Base-by-base conservation (phyloP, 1,139 yeast species). In the Blastobotrys persicus region DNA sequence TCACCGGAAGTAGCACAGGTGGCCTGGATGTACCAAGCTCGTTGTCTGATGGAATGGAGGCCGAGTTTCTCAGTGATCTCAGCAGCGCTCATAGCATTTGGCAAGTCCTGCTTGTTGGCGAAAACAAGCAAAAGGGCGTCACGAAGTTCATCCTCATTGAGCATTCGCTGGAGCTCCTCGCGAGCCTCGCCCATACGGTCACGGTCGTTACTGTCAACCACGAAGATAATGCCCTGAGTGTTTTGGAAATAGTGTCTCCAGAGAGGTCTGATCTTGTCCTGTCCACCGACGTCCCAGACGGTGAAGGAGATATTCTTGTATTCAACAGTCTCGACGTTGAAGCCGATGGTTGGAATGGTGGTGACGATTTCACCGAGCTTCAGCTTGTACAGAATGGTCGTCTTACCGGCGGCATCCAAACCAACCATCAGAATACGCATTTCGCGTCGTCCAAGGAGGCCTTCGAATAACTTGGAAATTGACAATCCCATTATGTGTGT, bases 261-360 rank as follows among this genome's bases (percentile, higher is more conserved):
- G 73, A 88, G 78, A 53, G 95, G 95, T 77, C 95, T 85, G 69
- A 88, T 87, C 78, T 88, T 88, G 74, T 86, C 95, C 78, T 88
- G 95, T 81, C 95, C 95, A 84, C 95, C 95, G 66, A 88, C 95
- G 80, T 88, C 95, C 96, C 96, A 88, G 60, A 88, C 95, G 58
- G 95, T 88, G 78, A 88, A 88, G 44, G 94, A 84, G 70, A 88
- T 87, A 83, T 88, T 88, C 79, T 87, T 87, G 79, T 88, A 88
- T 75, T 88, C 95, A 64, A 88, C 94, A 58, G 95, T 88, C 74
- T 88, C 96, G 60, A 88, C 96, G 72, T 88, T 88, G 83, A 88
- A 88, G 65, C 95, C 96, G 70, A 88, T 87, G 60, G 95, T 88
- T 70, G 96, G 95, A 67, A 88, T 87, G 53, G 96, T 88, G 65